Evolutionary conservation across 495 filamentous ascomycete genomes (phyloP), one percentile per base, ranked within the genome.

Genomic region (Penicillium daleae): DNA sequence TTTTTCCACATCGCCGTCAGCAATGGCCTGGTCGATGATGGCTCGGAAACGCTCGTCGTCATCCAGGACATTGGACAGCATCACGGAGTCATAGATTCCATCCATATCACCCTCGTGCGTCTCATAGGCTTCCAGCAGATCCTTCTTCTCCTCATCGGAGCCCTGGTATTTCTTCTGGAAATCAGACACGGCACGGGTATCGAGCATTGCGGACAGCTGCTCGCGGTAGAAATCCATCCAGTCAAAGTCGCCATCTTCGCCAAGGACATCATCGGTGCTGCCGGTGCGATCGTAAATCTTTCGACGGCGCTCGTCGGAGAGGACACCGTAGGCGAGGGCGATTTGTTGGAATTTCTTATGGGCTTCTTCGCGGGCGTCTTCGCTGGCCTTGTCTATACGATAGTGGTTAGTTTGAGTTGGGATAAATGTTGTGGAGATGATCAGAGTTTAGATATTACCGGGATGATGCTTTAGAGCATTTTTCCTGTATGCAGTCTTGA

Each of bases 401-500:
- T 10, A 17, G 10, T 33, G 7, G 22, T 32, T n/a, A 54, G 24
- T 10, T 46, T 2, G 4, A 4, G 0, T 29, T 29, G 6, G n/a
- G 2, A 48, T 13, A 7, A 31, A 19, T n/a, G 0, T 17, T 31
- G 1, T 31, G 8, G 39, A 13, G 3, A 12, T 13, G 17, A 7
- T 39, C 5, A 61, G 32, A 59, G 56, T 58, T 60, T 42, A 19
- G 7, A 13, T 39, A 64, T 21, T 93, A 86, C 97, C 94, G 63
- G 95, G 95, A 78, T 99, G 95, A 66, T 96, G 92, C 64, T 90
- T 82, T 61, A 99, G 76, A 60, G 90, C 92, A 65, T 92, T 84
- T 73, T 96, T 97, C 70, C 91, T 86, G 79, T 99, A 99, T 13
- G 95, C 93, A 73, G 95, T 92, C 70, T 97, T 99, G 75, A 99